Percentiles rank a stretch among this genome's conserved stretches.
phyloP scores from a whole-genome alignment of 2,329 filamentous ascomycete genomes.

The Ceratocystis alfenasii region DNA sequence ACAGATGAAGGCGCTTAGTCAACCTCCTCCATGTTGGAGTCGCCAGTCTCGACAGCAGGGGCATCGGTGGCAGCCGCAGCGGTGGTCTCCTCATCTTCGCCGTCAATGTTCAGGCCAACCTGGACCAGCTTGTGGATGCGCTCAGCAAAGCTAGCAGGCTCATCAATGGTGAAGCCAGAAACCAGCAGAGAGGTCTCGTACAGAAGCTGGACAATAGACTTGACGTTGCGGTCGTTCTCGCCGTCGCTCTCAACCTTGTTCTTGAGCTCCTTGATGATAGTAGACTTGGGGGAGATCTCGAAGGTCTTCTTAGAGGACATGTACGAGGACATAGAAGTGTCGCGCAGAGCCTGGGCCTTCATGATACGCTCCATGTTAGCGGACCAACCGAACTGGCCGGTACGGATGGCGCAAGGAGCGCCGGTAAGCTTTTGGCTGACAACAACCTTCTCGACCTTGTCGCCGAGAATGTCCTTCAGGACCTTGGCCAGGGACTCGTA shows the following conservation, averaged over 20 bases:
- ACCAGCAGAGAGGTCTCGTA: conserved; percentile 98
- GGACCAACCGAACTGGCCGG: conserved; percentile 98
- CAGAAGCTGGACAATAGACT: conserved; percentile 95
- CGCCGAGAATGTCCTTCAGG: conserved; percentile 97
- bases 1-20: conserved; percentile 51
- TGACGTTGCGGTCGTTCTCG: conserved; percentile 97
- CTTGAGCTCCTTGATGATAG: conserved; percentile 98
- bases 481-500: conserved; percentile 88
- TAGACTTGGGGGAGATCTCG: conserved; percentile 97
- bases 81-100: conserved; percentile 63
- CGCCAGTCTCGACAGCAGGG: conserved; percentile 50
- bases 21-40: conserved; percentile 99
- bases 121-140: conserved; percentile 99
- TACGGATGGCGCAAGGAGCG: conserved; percentile 95
- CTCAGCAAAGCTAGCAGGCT: conserved; percentile 94
- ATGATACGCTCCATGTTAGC: conserved; percentile 99
- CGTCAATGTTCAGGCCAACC: conserved; percentile 92
- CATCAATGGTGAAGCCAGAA: conserved; percentile 98
- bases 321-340: conserved; percentile 99
- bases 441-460: conserved; percentile 99
- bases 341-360: conserved; percentile 99
- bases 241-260: conserved; percentile 96
- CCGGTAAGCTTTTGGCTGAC: conserved; percentile 94
- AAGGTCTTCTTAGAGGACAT: conserved; percentile 99
- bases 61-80: conserved; percentile 47